Evolutionary conservation across 2,329 filamentous ascomycete genomes (phyloP), one percentile per base, ranked within the genome.

Genomic region (Catunica adiposa): DNA sequence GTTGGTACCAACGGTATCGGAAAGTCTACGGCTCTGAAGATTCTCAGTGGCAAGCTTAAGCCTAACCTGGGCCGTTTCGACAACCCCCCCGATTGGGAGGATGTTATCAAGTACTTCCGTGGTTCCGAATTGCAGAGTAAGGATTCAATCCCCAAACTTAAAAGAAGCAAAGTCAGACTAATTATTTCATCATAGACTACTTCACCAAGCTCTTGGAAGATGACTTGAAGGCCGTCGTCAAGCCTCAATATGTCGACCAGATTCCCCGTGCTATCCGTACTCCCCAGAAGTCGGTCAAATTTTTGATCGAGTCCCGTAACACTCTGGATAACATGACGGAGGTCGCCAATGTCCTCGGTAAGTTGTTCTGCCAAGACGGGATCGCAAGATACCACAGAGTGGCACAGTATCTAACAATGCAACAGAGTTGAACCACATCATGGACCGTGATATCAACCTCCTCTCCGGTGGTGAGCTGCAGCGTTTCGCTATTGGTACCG

Each of bases 1-100:
- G 94, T 98, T 47, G 94, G 92, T 69, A 97, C 92, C 64, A 98
- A 98, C 81, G 92, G 94, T 88, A 98, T 97, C 65, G 92, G 92
- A 71, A 98, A 98, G 81, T 96, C 89, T 74, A 98, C 92, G n/a
- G 94, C 92, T 7, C 75, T 98, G 69, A 98, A 98, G 77, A 96
- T 98, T 69, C 82, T 98, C 65, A 94, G 88, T 66, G 92, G 92
- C 67, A 98, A 97, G 74, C 78, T 98, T 65, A 98, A 98, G 80
- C 92, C 92, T 59, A 98, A 98, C 70, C 71, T 98, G 71, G 92
- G 94, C 62, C 80, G 85, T 67, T 95, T 86, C 68, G 89, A 97
- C 62, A 94, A 97, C 71, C 90, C 92, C 7, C 94, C 92, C 14
- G 92, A 98, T 69, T 98, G 94, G 92, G 89, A 97, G 73, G 92